A percentile compares a stretch with the other conserved stretches of the same genome.
These are phyloP conservation scores for Excoecaria cochinchinensis DNA, from an alignment of 345 rosid genomes.

Conservation along the genomic window DNA sequence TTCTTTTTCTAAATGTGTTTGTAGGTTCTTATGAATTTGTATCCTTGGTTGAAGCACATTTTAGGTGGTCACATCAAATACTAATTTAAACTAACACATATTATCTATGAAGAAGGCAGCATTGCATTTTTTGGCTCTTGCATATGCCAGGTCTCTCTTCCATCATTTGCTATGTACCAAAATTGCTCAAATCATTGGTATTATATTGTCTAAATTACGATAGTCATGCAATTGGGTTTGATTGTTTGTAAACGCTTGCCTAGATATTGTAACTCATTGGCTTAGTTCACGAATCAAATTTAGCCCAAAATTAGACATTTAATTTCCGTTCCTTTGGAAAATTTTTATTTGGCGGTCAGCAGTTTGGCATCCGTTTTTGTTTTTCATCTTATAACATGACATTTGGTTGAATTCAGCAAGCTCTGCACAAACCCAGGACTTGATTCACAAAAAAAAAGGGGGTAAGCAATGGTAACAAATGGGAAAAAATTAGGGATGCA, in stretches of 20 bases:
- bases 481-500: neutral
- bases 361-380: neutral
- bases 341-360: neutral
- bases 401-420: neutral
- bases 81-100: no score
- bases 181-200: neutral
- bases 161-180: neutral
- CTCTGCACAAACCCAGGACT: neutral
- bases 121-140: no score
- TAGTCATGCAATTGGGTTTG: neutral
- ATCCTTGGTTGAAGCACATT: no score
- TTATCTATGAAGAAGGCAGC: no score
- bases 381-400: neutral
- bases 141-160: neutral
- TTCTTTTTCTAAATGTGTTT: no score
- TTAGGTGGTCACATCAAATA: no score
- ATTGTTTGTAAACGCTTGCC: neutral
- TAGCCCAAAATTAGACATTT: neutral
- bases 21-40: no score
- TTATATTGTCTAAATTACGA: no score
- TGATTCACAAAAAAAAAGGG: neutral
- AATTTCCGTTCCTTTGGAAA: neutral
- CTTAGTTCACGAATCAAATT: neutral
- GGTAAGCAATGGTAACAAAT: neutral
- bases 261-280: neutral